phyloP scores from a whole-genome alignment of 2,329 filamentous ascomycete species.

The Westerdykella aurantiaca region DNA sequence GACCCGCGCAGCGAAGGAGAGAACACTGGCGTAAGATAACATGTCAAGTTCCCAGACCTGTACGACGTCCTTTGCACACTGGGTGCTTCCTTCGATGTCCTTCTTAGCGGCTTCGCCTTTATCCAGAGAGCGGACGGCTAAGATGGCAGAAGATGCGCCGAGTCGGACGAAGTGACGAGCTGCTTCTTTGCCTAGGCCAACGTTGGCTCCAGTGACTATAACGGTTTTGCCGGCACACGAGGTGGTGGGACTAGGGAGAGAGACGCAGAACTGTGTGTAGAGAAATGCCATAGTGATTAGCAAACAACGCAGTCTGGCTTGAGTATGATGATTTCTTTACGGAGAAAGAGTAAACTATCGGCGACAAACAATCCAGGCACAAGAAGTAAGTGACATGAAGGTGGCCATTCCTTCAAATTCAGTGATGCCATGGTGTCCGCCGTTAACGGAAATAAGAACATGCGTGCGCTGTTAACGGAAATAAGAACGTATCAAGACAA shows the following conservation, averaged over 20 bases:
- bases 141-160: constrained; percentile 40
- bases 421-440: too few species aligned
- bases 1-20: constrained; percentile 26
- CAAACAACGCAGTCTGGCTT: too few species aligned
- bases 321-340: too few species aligned
- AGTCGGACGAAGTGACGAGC: constrained; percentile 40
- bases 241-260: constrained; percentile 23
- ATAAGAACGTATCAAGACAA: too few species aligned
- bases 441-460: too few species aligned
- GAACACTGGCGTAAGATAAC: constrained; percentile 34
- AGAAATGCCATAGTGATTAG: constrained; percentile 22
- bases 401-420: too few species aligned
- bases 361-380: too few species aligned
- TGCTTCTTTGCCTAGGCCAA: constrained; percentile 45
- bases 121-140: constrained; percentile 40
- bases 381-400: too few species aligned
- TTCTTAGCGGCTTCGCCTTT: constrained; percentile 43
- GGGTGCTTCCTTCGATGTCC: constrained; percentile 35
- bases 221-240: constrained; percentile 35
- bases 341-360: too few species aligned
- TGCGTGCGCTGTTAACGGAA: too few species aligned
- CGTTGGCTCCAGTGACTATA: constrained; percentile 47
- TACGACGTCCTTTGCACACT: constrained; percentile 26
- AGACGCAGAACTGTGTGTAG: constrained; percentile 38
- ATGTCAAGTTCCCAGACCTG: constrained; percentile 47